Percentiles rank a stretch among this genome's conserved stretches.
These are phyloP conservation scores for Fusarium hainanense DNA, from an alignment of 2,329 filamentous ascomycete species.

Conservation along the genomic window DNA sequence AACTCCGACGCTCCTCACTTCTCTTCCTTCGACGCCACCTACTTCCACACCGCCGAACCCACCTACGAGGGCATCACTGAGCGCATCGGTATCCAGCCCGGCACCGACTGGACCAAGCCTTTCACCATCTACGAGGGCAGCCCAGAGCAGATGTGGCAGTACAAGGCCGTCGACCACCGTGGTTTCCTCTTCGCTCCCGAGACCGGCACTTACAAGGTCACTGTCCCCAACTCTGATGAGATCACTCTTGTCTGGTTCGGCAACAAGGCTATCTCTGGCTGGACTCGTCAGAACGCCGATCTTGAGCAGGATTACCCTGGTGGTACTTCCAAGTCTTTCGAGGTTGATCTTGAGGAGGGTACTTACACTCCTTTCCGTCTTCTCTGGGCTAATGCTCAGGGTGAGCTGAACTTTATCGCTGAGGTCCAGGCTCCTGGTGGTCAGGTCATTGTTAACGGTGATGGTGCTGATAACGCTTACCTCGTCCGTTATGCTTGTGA, in stretches of 20 bases:
- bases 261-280: background rate
- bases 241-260: slow-evolving; percentile 22
- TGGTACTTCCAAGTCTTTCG: slow-evolving; percentile 1
- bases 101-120: background rate
- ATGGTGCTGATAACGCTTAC: slow-evolving; percentile 6
- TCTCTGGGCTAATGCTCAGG: slow-evolving; percentile 18
- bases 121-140: slow-evolving; percentile 13
- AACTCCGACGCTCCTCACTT: slow-evolving; percentile 5
- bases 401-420: slow-evolving; percentile 13
- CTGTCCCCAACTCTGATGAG: slow-evolving; percentile 17
- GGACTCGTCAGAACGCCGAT: background rate
- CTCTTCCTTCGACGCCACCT: background rate
- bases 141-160: background rate
- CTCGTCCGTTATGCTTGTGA: slow-evolving; percentile 9
- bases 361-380: slow-evolving; percentile 21
- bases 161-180: slow-evolving; percentile 13
- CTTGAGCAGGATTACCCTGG: slow-evolving; percentile 17
- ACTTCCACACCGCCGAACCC: background rate
- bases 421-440: slow-evolving; percentile 10
- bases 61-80: background rate
- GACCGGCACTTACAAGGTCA: background rate
- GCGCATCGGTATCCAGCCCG: slow-evolving; percentile 9
- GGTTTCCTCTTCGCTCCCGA: slow-evolving; percentile 6
- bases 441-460: slow-evolving; percentile 4
- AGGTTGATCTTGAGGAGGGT: background rate